Base-by-base conservation (phyloP, 75 land plant species). In the Pinus taeda region DNA sequence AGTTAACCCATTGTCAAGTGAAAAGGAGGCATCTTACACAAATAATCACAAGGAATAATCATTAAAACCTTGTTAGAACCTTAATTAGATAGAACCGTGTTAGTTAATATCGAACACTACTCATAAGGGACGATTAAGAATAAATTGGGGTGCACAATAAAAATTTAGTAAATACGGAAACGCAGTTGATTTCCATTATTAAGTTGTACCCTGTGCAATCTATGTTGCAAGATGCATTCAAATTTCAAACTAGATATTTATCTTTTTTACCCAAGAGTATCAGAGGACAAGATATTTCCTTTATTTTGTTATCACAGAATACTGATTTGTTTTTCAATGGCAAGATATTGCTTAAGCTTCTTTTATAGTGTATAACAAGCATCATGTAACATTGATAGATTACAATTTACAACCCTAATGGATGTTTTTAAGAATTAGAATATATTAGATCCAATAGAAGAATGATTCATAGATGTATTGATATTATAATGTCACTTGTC, bases 201-300 rank as follows among this genome's bases (percentile, higher is more conserved):
- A 64, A 64, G 22, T 14, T 64, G 24, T 60, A 21, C 22, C 9
- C 4, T 20, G 22, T 20, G 61, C n/a, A n/a, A 60, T 20, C 33
- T 6, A 3, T 2, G 36, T 65, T 65, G 42, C 17, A 33, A 8
- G 18, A 15, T 6, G 20, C 15, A 62, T 12, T 24, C 4, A 62
- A 62, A 24, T 62, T 24, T 26, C 12, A 26, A 14, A 3, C 11
- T 39, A 39, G 6, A 39, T 39, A 39, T 6, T 39, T 39, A 5
- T 39, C 42, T 39, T 39, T 39, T 39, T 39, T 39, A 5, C 2
- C 0, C 1, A 18, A 6, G 69, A 33, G 69, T 37, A 33, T 5
- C 69, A 65, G 15, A 65, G 33, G 15, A 65, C 3, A 65, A 65
- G 39, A 65, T 65, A 65, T 65, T 65, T 36, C 69, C 26, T 30